Evolutionary conservation across 495 filamentous ascomycete species (phyloP).

Genomic region (Stereocaulon alpinum): DNA sequence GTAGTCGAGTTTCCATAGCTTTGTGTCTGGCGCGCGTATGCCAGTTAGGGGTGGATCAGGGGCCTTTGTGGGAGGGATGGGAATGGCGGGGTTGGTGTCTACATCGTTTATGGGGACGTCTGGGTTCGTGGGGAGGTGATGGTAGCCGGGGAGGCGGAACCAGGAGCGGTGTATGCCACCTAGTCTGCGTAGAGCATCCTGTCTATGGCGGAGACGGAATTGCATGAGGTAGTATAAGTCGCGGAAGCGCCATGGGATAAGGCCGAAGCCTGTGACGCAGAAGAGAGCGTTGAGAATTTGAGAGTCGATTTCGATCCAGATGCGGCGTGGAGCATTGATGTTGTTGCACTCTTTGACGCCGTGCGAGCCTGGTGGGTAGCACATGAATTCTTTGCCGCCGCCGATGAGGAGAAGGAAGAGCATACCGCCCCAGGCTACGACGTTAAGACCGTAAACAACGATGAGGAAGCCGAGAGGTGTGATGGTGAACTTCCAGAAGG

Average conservation of each 20-base stretch:
- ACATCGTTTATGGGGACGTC: conserved; percentile 15
- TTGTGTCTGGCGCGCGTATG: conserved; percentile 51
- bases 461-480: conserved; percentile 66
- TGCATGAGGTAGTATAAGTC: conserved; percentile 60
- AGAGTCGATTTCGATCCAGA: conserved; percentile 78
- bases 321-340: conserved; percentile 58
- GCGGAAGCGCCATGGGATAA: conserved; percentile 76
- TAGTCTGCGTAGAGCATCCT: conserved; percentile 46
- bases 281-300: conserved; percentile 79
- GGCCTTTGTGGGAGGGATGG: conserved; percentile 44
- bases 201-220: conserved; percentile 46
- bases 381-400: conserved; percentile 64
- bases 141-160: conserved; percentile 54
- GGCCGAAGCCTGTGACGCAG: conserved; percentile 76
- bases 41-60: conserved; percentile 52
- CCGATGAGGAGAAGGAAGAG: conserved; percentile 72
- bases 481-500: conserved; percentile 44
- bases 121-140: conserved; percentile 22
- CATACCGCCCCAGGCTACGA: conserved; percentile 87
- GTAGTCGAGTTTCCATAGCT: conserved; percentile 68
- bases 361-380: conserved; percentile 38
- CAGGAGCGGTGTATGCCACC: conserved; percentile 58
- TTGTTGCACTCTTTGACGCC: conserved; percentile 48
- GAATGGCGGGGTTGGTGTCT: conserved; percentile 37
- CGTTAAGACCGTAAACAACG: conserved; percentile 66